Evolutionary conservation across 1,139 yeast species (phyloP), one percentile per base, ranked within the genome.

Genomic region (Saccharomyces hybrid): DNA sequence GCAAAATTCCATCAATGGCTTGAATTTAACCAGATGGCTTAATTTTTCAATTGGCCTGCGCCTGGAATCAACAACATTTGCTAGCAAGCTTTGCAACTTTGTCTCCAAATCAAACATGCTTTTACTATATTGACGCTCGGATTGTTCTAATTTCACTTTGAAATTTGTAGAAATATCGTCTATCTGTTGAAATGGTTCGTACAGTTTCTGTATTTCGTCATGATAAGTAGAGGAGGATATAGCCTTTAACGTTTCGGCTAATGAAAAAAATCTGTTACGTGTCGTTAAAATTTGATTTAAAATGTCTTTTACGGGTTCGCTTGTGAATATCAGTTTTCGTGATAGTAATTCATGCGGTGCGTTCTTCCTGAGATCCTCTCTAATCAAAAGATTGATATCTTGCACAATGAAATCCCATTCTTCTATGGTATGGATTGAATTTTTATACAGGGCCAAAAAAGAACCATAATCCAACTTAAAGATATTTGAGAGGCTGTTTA

Each of bases 31-130:
- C 57, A 81, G 79, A 2, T 79, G 74, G 1, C 74, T 63, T 62
- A 82, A 79, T 78, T 81, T 74, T 56, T 80, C 81, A 47, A 73
- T 73, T 0, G 82, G 73, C 44, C 74, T 71, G 19, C 65, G 65
- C 0, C 80, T 73, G 1, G 67, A 58, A 1, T 75, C 72, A 7
- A 83, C 64, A 2, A 74, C 62, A 2, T 62, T 67, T 47, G 77
- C 71, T 4, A 83, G 64, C 49, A 73, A 64, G 1, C 68, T 66
- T 9, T 78, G 75, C 11, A 83, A 69, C 4, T 73, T 72, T 49
- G 70, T 70, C 61, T 83, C 88, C 11, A 80, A 73, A 11, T 73
- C 64, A 4, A 73, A 64, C 3, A 79, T 71, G 38, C 78, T 70
- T 49, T 72, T 74, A 34, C 69, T 72, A 63, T 82, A 83, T 0